Percentiles rank a stretch among this genome's conserved stretches.
These are phyloP conservation scores for Stentor coeruleus DNA, from an alignment of 73 alveolate genomes.

Conservation along the genomic window DNA sequence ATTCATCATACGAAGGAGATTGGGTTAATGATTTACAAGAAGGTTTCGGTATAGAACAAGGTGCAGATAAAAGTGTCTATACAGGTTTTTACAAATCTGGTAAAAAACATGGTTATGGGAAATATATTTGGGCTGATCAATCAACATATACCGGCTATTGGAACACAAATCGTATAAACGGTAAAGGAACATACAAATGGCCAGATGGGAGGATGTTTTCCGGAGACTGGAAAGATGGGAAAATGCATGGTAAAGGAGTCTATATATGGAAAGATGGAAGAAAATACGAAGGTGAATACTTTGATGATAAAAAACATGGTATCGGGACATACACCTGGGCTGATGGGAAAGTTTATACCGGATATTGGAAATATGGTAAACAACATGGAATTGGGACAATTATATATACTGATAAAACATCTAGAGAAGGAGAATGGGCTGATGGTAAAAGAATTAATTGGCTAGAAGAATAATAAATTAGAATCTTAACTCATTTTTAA, in stretches of 20 bases:
- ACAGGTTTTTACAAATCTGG: slow-evolving; percentile 56
- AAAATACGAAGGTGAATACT: slow-evolving; percentile 49
- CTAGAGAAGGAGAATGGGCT: slow-evolving; percentile 38
- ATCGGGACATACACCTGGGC: slow-evolving; percentile 43
- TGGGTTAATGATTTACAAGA: slow-evolving; percentile 76
- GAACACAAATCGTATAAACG: slow-evolving; percentile 49
- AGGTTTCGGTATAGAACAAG: slow-evolving; percentile 64
- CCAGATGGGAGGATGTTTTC: slow-evolving; percentile 61
- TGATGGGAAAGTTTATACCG: slow-evolving; percentile 45
- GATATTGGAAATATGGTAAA: slow-evolving; percentile 32
- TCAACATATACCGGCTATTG: slow-evolving; percentile 61
- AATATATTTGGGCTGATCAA: slow-evolving; percentile 61
- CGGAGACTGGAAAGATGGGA: slow-evolving; percentile 57
- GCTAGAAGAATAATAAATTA: slow-evolving; percentile 30
- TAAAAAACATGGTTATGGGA: slow-evolving; percentile 69
- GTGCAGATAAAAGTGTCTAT: slow-evolving; percentile 69
- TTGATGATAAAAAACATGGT: slow-evolving; percentile 45
- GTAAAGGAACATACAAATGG: slow-evolving; percentile 68
- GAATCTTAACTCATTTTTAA: slow-evolving; percentile 27
- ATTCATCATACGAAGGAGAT: slow-evolving; percentile 75
- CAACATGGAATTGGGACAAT: slow-evolving; percentile 37
- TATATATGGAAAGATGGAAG: slow-evolving; percentile 58
- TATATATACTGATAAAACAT: slow-evolving; percentile 29
- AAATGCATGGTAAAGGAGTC: slow-evolving; percentile 63
- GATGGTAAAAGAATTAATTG: slow-evolving; percentile 30